These are phyloP conservation scores for Beta corolliflora DNA, from an alignment of 179 eudicot species.

Conservation along the genomic window DNA sequence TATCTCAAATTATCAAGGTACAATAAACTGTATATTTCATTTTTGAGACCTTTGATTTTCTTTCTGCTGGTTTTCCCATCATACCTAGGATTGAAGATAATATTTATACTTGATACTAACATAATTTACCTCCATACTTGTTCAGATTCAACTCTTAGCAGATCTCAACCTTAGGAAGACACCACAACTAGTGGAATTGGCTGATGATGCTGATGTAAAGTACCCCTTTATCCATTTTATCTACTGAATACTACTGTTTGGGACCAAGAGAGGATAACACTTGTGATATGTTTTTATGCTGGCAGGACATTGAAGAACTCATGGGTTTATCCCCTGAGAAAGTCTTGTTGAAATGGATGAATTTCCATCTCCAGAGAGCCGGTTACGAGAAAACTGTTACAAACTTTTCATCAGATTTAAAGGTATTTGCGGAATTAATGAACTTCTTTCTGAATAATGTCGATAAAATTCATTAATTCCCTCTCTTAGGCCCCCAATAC, in stretches of 20 bases:
- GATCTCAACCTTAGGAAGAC: constrained; percentile 84
- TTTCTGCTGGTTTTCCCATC: background rate
- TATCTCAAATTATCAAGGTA: constrained; percentile 87
- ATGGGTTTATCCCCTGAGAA: constrained; percentile 80
- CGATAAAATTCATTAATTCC: too few relatives aligned
- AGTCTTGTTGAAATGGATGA: constrained; percentile 80
- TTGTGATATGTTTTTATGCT: constrained; percentile 1
- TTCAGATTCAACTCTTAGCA: constrained; percentile 82
- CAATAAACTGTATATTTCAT: constrained; percentile 1
- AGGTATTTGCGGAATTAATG: constrained; percentile 44
- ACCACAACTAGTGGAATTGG: constrained; percentile 84
- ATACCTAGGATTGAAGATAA: background rate
- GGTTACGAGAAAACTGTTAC: constrained; percentile 68
- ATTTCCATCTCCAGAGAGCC: constrained; percentile 72
- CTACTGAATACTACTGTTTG: background rate
- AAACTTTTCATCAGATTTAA: constrained; percentile 77
- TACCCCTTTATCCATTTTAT: background rate
- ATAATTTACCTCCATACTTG: background rate
- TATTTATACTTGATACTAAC: background rate
- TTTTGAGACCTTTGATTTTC: background rate
- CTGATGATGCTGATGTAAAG: constrained; percentile 67
- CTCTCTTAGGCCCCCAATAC: too few relatives aligned
- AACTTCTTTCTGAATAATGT: background rate
- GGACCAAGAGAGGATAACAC: background rate
- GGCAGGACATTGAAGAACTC: constrained; percentile 85